A percentile compares a stretch with the other conserved stretches of the same genome.
Evolutionary conservation across 2,329 filamentous ascomycete species (phyloP).

Genomic region (Beauveria pseudobassiana): DNA sequence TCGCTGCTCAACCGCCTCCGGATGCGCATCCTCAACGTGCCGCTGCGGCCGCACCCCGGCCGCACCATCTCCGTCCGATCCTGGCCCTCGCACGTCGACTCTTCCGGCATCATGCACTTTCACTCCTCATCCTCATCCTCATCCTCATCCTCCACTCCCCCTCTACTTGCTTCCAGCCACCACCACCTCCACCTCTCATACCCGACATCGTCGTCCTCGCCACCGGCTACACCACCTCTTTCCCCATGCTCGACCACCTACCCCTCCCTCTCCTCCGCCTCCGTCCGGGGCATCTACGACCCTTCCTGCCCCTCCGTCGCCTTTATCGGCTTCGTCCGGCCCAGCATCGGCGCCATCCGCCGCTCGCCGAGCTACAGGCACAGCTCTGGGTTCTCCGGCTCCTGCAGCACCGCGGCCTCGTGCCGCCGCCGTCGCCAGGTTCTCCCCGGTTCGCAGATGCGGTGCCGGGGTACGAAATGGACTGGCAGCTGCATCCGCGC

Average conservation of each 20-base stretch:
- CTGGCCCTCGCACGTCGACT: slow-evolving; percentile 34
- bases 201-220: slow-evolving; percentile 39
- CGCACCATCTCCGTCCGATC: slow-evolving; percentile 35
- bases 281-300: slow-evolving; percentile 47
- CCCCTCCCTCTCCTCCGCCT: slow-evolving; percentile 37
- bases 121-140: too few species aligned
- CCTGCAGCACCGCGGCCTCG: slow-evolving; percentile 23
- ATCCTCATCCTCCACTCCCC: too few species aligned
- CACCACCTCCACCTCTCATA: background rate
- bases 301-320: slow-evolving; percentile 29
- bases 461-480: slow-evolving; percentile 28
- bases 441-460: slow-evolving; percentile 11
- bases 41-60: slow-evolving; percentile 29
- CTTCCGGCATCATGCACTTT: slow-evolving; percentile 30
- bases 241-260: slow-evolving; percentile 33
- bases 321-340: slow-evolving; percentile 42
- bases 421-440: slow-evolving; percentile 9
- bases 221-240: slow-evolving; percentile 37
- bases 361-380: slow-evolving; percentile 40
- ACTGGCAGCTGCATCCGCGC: slow-evolving; percentile 32
- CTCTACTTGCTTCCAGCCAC: slow-evolving; percentile 7
- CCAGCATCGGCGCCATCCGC: slow-evolving; percentile 38
- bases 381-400: slow-evolving; percentile 39
- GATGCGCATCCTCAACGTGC: slow-evolving; percentile 30
- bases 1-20: slow-evolving; percentile 29